Conservation (phyloP, 2,329 filamentous ascomycete species). For the Rutstroemia sp. region DNA sequence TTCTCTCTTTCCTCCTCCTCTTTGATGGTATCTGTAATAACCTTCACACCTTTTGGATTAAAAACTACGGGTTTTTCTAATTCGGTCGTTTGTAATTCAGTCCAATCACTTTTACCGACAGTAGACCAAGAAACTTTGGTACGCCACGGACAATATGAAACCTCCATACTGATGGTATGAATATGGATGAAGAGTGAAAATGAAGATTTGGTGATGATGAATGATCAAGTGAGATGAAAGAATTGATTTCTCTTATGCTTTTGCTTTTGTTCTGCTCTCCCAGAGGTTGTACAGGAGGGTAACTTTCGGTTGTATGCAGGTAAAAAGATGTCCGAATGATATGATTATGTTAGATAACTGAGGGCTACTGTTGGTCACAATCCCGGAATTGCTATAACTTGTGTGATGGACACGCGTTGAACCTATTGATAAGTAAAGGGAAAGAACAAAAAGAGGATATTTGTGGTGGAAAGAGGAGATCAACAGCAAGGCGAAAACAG, state of each 20-base stretch:
- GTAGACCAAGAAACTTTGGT: slow-evolving; percentile 19
- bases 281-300: slow-evolving; percentile 6
- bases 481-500: no score
- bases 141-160: slow-evolving; percentile 28
- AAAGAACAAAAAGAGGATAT: neutral
- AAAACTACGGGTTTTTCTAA: neutral
- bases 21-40: neutral
- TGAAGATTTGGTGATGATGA: slow-evolving; percentile 9
- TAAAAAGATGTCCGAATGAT: slow-evolving; percentile 10
- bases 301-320: slow-evolving; percentile 25
- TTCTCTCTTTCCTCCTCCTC: neutral
- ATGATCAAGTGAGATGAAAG: neutral
- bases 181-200: neutral
- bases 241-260: slow-evolving; percentile 24
- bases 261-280: slow-evolving; percentile 4
- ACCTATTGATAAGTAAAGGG: neutral
- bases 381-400: neutral
- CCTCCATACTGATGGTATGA: slow-evolving; percentile 22
- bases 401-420: no score
- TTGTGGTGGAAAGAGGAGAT: no score
- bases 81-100: slow-evolving; percentile 9
- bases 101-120: slow-evolving; percentile 16
- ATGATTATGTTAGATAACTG: slow-evolving; percentile 1
- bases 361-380: neutral
- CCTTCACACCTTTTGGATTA: neutral